A percentile compares a stretch with the other conserved stretches of the same genome.
Evolutionary conservation across 352 stramenopile species (phyloP).

Genomic region (Globisporangium parvum): DNA sequence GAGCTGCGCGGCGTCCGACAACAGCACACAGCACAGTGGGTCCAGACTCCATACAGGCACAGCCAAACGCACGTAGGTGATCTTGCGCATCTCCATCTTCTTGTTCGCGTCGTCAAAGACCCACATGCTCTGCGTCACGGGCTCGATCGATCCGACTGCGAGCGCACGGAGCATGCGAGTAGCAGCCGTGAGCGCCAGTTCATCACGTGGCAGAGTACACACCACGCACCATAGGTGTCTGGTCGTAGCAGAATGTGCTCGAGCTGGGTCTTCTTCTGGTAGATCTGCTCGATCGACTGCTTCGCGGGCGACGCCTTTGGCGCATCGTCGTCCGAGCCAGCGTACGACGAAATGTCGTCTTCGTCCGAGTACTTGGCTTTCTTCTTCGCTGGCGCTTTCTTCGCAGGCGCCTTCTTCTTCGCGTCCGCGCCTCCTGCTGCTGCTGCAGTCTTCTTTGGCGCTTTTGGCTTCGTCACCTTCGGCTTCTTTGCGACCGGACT

Average conservation of each 20-base stretch:
- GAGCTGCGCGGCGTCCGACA: background rate
- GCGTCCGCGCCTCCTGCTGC: too few relatives aligned
- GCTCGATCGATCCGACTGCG: slow-evolving; percentile 93
- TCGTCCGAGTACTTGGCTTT: slow-evolving; percentile 27
- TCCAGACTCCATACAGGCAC: too few relatives aligned
- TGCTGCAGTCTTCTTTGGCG: slow-evolving; percentile 30
- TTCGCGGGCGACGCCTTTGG: slow-evolving; percentile 28
- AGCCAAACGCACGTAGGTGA: slow-evolving; percentile 77
- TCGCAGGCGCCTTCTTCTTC: slow-evolving; percentile 25
- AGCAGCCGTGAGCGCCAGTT: background rate
- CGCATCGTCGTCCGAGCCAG: slow-evolving; percentile 32
- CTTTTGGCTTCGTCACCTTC: slow-evolving; percentile 12
- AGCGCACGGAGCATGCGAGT: background rate
- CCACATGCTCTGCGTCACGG: slow-evolving; percentile 89
- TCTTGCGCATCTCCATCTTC: slow-evolving; percentile 90
- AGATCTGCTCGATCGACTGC: slow-evolving; percentile 88
- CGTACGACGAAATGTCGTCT: slow-evolving; percentile 21
- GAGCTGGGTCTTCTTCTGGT: slow-evolving; percentile 97
- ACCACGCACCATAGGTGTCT: slow-evolving; percentile 93
- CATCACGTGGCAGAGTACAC: background rate
- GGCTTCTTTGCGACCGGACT: slow-evolving; percentile 8
- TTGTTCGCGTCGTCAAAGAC: slow-evolving; percentile 89
- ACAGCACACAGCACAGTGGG: too few relatives aligned
- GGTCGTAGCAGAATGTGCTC: slow-evolving; percentile 97
- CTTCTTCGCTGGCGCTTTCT: slow-evolving; percentile 43